These are phyloP conservation scores for Tillandsia fasciculata DNA, from an alignment of 176 grass and related monocot species.

Conservation along the genomic window DNA sequence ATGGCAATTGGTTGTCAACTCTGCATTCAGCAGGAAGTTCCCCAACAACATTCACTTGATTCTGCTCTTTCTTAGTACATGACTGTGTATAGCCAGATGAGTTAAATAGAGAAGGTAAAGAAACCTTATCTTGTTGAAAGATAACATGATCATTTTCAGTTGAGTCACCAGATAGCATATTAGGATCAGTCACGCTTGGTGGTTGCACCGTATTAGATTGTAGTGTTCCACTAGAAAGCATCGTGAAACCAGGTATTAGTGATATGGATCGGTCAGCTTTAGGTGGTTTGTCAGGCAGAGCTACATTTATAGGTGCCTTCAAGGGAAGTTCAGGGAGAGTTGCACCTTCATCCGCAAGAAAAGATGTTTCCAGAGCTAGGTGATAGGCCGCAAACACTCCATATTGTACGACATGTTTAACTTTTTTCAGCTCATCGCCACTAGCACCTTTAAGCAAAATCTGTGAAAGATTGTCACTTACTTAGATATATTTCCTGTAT, in stretches of 20 bases:
- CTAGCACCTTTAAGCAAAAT: conserved; percentile 84
- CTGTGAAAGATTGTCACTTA: conserved; percentile 33
- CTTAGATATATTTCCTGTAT: neutral
- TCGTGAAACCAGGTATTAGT: conserved; percentile 42
- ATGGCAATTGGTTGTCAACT: conserved; percentile 7
- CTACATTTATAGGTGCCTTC: conserved; percentile 75
- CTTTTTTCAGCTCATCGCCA: conserved; percentile 83
- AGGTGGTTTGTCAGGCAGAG: conserved; percentile 82
- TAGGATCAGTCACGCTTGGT: conserved; percentile 23
- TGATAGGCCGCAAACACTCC: conserved; percentile 99
- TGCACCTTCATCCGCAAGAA: conserved; percentile 97
- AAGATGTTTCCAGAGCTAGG: conserved; percentile 95
- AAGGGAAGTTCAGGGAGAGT: conserved; percentile 92
- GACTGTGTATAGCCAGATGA: conserved; percentile 24
- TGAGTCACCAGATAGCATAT: conserved; percentile 16
- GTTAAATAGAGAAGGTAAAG: conserved; percentile 27
- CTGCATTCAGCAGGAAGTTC: conserved; percentile 3
- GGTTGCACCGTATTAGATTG: conserved; percentile 31
- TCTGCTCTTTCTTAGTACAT: conserved; percentile 24
- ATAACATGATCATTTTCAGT: conserved; percentile 22
- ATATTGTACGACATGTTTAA: conserved; percentile 96
- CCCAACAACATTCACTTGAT: conserved; percentile 17
- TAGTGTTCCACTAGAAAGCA: conserved; percentile 25
- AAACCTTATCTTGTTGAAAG: conserved; percentile 17
- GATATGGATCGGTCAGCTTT: conserved; percentile 81